Evolutionary conservation across 352 stramenopile species (phyloP), one percentile per base, ranked within the genome.

Genomic region (Phytophthora sp.): DNA sequence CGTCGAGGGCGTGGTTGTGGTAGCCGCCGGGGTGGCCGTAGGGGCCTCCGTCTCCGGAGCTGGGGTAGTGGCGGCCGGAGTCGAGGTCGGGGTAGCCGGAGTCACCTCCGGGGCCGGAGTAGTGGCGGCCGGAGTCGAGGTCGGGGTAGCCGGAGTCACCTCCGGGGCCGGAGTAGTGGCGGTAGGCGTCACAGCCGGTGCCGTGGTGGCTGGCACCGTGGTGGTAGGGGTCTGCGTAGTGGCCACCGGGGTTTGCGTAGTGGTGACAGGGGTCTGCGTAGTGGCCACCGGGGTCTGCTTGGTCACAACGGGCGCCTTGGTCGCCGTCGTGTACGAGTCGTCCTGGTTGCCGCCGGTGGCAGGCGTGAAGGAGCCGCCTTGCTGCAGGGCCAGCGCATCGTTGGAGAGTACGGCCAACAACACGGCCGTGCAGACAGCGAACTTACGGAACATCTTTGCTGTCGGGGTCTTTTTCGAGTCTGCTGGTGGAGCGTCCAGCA

Each of bases 331-430:
- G 60, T 80, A 72, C 42, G 57, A 64, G 42, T 77, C 45, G 27
- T 67, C 57, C 42, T 63, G 50, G 42, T 53, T 53, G 21, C 29
- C 60, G 26, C 55, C 45, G 23, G 42, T 57, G 13, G 39, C 24
- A 15, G 60, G 50, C 39, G 62, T 66, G 20, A 68, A 57, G 21
- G 60, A 55, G 18, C 45, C 47, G 7, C 59, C 59, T 38, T 71
- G 69, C 46, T 64, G 30, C 49, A 74, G 35, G 20, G 62, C 69
- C 54, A 64, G 30, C 24, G 54, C 63, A 21, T 77, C 61, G 60
- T 77, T 72, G 50, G 66, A 76, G 66, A 69, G 73, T 73, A 81
- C 73, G 61, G 66, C 78, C 55, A 74, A 60, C 23, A 77, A 56
- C 67, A 71, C 71, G 66, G 54, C 73, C 71, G 59, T 83, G 60